Base-by-base conservation (phyloP, 163 green algal species). In the Chlorella variabilis region DNA sequence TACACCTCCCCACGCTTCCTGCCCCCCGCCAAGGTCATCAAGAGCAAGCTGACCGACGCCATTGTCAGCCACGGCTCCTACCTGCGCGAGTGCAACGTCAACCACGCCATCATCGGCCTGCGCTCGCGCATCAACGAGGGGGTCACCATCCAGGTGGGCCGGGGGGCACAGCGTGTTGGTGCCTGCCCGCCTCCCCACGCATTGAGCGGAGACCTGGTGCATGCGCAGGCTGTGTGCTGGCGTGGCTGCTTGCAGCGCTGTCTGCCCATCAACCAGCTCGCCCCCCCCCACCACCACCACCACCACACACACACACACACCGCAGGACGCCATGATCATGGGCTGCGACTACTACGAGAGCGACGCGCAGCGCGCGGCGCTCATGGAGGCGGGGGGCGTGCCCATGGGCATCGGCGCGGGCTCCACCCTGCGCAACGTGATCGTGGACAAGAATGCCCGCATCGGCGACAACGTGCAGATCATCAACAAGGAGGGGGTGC, bases 381-480 rank as follows among this genome's bases (percentile, higher is more conserved):
- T 95, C 59, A 36, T 87, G 25, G 78, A 78, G 7, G 59, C 82
- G 17, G 87, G 87, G 39, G 58, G 80, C 51, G 54, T 94, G 71
- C 95, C 96, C 48, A 98, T 99, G 85, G 96, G 96, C 83, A 91
- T 99, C 23, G 96, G 96, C 38, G 74, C 88, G 51, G 90, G 91
- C 78, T 90, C 87, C 29, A 85, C 89, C 48, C 87, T 96, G 62
- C 85, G 45, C 49, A 87, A 87, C 42, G 84, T 82, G 78, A 99
- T 99, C 87, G 88, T 99, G 15, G 97, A 99, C 92, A 99, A 99
- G 94, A 99, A 99, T 84, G 95, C 96, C 17, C 93, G 97, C 87
- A 96, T 99, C 51, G 96, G 96, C 70, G 86, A 85, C 21, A 93
- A 96, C 83, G 93, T 93, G 36, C 76, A 94, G 42, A 95, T 99